Percentiles rank a stretch among this genome's conserved stretches.
Conservation (phyloP, 2,329 filamentous ascomycete genomes). For the Xylariales sp. region DNA sequence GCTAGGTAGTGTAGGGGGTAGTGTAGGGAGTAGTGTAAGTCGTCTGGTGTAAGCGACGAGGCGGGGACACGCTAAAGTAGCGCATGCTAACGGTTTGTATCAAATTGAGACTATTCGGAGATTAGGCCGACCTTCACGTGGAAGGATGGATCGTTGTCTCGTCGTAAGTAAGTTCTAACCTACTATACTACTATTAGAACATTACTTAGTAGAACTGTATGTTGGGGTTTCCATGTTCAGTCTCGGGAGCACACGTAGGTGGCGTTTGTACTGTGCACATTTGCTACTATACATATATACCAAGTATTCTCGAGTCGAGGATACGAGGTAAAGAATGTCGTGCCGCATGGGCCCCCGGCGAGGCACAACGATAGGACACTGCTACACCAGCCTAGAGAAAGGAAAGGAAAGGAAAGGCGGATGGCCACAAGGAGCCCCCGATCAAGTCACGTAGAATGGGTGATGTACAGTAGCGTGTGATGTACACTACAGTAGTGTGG, state of each 20-base stretch:
- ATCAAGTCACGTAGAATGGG: too few relatives aligned
- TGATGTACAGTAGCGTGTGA: too few relatives aligned
- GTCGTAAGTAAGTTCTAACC: background rate
- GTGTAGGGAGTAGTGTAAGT: too few relatives aligned
- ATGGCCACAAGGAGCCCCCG: background rate
- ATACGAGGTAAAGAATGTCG: background rate
- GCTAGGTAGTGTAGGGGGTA: too few relatives aligned
- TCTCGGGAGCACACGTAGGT: too few relatives aligned
- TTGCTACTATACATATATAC: too few relatives aligned
- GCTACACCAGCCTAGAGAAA: background rate
- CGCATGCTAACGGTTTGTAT: conserved; percentile 18
- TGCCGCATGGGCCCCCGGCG: background rate
- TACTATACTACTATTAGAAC: background rate
- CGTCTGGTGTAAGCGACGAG: background rate
- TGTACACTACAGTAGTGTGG: too few relatives aligned
- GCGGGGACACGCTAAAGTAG: conserved; percentile 19
- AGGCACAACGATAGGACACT: background rate
- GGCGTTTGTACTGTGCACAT: background rate
- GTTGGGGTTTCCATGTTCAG: too few relatives aligned
- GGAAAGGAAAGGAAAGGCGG: conserved; percentile 30
- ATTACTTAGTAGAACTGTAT: too few relatives aligned
- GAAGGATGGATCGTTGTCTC: conserved; percentile 17
- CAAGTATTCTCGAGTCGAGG: background rate
- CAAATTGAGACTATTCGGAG: conserved; percentile 31
- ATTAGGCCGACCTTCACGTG: conserved; percentile 26